phyloP scores from a whole-genome alignment of 2,329 filamentous ascomycete genomes.

The Pyrenochaeta sp. region DNA sequence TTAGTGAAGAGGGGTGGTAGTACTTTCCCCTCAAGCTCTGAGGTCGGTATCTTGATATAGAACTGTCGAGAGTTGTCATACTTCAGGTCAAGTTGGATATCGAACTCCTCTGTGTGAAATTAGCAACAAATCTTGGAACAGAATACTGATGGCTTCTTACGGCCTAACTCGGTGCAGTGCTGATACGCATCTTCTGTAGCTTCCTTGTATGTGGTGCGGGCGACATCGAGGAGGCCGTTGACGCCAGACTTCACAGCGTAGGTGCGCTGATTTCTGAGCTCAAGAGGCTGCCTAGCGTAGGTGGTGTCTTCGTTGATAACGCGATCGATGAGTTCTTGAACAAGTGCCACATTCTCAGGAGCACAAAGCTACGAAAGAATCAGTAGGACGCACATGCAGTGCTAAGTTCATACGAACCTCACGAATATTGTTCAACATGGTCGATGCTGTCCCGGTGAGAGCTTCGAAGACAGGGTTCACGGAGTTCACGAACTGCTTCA shows the following conservation, averaged over 20 bases:
- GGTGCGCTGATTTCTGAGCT: constrained; percentile 86
- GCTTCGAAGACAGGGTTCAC: constrained; percentile 74
- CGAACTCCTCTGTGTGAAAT: constrained; percentile 54
- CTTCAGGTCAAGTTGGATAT: constrained; percentile 71
- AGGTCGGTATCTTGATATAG: constrained; percentile 72
- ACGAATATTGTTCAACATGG: constrained; percentile 72
- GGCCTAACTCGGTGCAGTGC: constrained; percentile 72
- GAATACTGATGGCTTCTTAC: constrained; percentile 53
- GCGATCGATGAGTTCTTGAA: constrained; percentile 71
- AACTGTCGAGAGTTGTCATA: constrained; percentile 83
- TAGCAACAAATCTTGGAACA: constrained; percentile 5
- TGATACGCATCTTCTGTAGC: constrained; percentile 79
- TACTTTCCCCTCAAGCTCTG: constrained; percentile 67
- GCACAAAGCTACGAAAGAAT: constrained; percentile 63
- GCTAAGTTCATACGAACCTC: constrained; percentile 53
- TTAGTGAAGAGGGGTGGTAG: constrained; percentile 82
- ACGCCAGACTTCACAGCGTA: constrained; percentile 90
- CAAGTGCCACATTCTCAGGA: constrained; percentile 66
- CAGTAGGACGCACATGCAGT: not conserved
- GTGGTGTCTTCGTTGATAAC: constrained; percentile 83
- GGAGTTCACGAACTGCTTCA: constrained; percentile 80
- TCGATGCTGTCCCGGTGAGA: constrained; percentile 69
- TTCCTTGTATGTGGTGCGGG: constrained; percentile 89
- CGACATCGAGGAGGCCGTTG: constrained; percentile 86
- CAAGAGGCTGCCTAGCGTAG: constrained; percentile 80